Conservation (phyloP, 2,329 filamentous ascomycete genomes). For the Penicillium olsonii region DNA sequence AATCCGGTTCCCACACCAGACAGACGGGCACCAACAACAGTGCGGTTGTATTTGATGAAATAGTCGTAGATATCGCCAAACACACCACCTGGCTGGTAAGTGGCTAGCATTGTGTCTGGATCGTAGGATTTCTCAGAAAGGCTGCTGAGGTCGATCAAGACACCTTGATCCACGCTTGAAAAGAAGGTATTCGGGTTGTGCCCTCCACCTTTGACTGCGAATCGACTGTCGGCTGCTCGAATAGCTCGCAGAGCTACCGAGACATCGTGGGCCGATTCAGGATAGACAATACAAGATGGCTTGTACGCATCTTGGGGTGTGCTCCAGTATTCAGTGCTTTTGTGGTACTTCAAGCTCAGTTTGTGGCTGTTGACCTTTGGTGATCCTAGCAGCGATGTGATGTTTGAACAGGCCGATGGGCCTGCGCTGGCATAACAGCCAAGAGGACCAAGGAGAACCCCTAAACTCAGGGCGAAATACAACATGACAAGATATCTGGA, state of each 20-base stretch:
- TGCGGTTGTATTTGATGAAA: conserved; percentile 21
- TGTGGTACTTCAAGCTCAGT: conserved; percentile 18
- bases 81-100: conserved; percentile 26
- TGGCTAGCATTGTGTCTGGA: conserved; percentile 23
- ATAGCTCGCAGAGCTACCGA: conserved; percentile 28
- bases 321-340: conserved; percentile 30
- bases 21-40: conserved; percentile 27
- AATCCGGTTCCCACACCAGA: conserved; percentile 28
- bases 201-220: conserved; percentile 30
- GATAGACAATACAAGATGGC: conserved; percentile 31
- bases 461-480: conserved; percentile 3
- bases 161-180: conserved; percentile 28
- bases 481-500: conserved; percentile 5
- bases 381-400: conserved; percentile 55
- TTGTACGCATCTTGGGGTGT: conserved; percentile 24
- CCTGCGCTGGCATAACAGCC: conserved; percentile 10
- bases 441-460: conserved; percentile 15
- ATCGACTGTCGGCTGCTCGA: conserved; percentile 23
- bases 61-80: conserved; percentile 30
- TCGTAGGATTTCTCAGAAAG: conserved; percentile 30
- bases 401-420: conserved; percentile 34
- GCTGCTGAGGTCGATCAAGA: conserved; percentile 25
- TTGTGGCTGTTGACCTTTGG: conserved; percentile 20
- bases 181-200: conserved; percentile 33
- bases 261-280: conserved; percentile 27